Evolutionary conservation across 108 stramenopile genomes (phyloP).

Genomic region (Asterionellopsis glacialis): DNA sequence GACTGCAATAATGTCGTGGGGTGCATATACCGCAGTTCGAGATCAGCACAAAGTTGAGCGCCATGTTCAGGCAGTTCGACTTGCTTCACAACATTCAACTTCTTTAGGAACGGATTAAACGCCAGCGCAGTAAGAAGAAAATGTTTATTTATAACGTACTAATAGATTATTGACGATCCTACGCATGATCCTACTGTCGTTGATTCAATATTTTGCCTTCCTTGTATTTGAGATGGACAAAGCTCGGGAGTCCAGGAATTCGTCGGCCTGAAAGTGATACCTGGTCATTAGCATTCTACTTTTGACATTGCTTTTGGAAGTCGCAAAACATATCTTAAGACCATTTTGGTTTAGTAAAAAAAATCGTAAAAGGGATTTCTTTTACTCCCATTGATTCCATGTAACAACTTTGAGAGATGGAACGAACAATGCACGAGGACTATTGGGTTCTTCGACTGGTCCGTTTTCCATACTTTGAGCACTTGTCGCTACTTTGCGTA

Average conservation of each 20-base stretch:
- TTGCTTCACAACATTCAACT: background rate
- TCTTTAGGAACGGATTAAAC: background rate
- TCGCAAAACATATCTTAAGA: no score
- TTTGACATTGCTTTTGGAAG: no score
- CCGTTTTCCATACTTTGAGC: constrained; percentile 24
- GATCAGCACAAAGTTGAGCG: constrained; percentile 14
- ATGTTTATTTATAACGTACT: background rate
- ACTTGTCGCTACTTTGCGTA: constrained; percentile 63
- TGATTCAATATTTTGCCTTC: background rate
- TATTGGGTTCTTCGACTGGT: constrained; percentile 1
- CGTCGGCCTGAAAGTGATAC: no score
- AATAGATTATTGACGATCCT: background rate
- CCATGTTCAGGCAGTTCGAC: background rate
- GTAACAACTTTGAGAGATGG: constrained; percentile 36
- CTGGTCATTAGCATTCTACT: no score
- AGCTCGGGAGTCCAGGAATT: no score
- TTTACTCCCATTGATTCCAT: constrained; percentile 42
- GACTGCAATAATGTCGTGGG: constrained; percentile 18
- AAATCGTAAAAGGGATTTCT: background rate
- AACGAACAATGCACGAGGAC: constrained; percentile 29
- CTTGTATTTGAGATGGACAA: background rate
- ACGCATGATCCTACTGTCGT: no score
- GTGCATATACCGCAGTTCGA: constrained; percentile 3
- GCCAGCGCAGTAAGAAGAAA: background rate
- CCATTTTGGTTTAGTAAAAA: no score